Evolutionary conservation across 2,329 filamentous ascomycete genomes (phyloP), one percentile per base, ranked within the genome.

Genomic region (Fusarium dimerum): DNA sequence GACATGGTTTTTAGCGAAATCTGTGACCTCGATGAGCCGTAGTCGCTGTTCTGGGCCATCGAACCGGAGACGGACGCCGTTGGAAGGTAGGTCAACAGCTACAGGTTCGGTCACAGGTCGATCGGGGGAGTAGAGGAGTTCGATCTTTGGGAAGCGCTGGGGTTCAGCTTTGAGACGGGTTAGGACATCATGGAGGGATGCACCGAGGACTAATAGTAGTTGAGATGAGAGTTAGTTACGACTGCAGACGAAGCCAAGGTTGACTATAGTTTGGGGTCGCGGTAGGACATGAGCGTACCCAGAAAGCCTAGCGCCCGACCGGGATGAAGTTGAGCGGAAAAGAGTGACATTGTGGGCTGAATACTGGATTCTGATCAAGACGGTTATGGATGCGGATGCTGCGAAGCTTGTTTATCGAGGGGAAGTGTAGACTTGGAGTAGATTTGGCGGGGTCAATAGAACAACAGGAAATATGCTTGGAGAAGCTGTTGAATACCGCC

Each of bases 1-100:
- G 56, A 97, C 84, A 56, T 86, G 83, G 56, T 86, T 91, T 70
- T 91, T 94, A 43, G 88, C 86, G 68, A 99, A 97, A 73, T 97
- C 92, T 48, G 90, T 74, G 8, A 97, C 85, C 71, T 99, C 94
- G 62, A 99, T 90, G 55, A 99, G 76, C 3, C 94, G 89, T 40
- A 99, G 77, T 36, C 93, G 85, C 72, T 99, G 94, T 65, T 97
- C 92, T 5, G 90, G 86, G 0, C 92, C 94, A 68, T 99, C 94
- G 68, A 99, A 99, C 40, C 90, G 90, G 48, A 99, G 76, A 12
- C 93, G 88, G 30, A 99, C 72, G 29, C 94, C 94, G 73, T 97
- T 99, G 4, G 84, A 81, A 1, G 92, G 89, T 5, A 99, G 82
- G 16, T 80, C 80, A 50, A 97, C 73, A 41, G 90, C 77, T 16